A percentile compares a stretch with the other conserved stretches of the same genome.
Evolutionary conservation across 352 stramenopile species (phyloP).

Genomic region (Globisporangium spinosum): DNA sequence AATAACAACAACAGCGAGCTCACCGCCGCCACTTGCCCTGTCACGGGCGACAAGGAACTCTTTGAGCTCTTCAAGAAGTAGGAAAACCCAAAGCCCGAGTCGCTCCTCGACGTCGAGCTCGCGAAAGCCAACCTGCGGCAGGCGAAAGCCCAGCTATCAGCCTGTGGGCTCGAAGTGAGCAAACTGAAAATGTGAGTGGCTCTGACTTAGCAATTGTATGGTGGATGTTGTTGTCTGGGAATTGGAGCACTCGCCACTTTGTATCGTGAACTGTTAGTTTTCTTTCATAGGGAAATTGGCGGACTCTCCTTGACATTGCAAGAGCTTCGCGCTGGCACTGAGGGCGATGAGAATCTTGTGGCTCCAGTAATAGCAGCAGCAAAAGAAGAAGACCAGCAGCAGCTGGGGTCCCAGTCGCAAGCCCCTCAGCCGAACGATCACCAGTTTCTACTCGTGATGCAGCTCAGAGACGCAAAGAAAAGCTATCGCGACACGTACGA

Average conservation of each 20-base stretch:
- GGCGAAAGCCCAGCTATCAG: constrained; percentile 31
- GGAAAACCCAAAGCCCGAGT: constrained; percentile 33
- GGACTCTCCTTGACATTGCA: constrained; percentile 37
- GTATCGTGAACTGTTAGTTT: not conserved
- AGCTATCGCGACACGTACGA: constrained; percentile 46
- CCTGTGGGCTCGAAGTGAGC: constrained; percentile 49
- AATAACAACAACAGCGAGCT: constrained; percentile 12
- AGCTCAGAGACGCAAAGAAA: constrained; percentile 62
- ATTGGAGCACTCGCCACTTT: not conserved
- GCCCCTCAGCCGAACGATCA: constrained; percentile 3
- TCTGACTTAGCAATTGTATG: not conserved
- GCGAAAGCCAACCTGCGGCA: constrained; percentile 57
- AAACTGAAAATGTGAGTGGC: constrained; percentile 51
- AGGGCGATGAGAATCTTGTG: not conserved
- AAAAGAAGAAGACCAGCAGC: constrained; percentile 1
- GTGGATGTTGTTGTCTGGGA: not conserved
- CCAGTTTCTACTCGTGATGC: constrained; percentile 27
- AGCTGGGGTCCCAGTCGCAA: constrained; percentile 5
- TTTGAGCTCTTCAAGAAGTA: constrained; percentile 46
- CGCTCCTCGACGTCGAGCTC: constrained; percentile 49
- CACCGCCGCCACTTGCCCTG: not conserved
- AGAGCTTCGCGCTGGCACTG: constrained; percentile 15
- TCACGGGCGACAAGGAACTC: constrained; percentile 46
- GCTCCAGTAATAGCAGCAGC: not conserved
- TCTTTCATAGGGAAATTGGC: constrained; percentile 42